A percentile compares a stretch with the other conserved stretches of the same genome.
These are phyloP conservation scores for Cronartium quercuum DNA, from an alignment of 1,284 basidiomycete genomes.

Conservation along the genomic window DNA sequence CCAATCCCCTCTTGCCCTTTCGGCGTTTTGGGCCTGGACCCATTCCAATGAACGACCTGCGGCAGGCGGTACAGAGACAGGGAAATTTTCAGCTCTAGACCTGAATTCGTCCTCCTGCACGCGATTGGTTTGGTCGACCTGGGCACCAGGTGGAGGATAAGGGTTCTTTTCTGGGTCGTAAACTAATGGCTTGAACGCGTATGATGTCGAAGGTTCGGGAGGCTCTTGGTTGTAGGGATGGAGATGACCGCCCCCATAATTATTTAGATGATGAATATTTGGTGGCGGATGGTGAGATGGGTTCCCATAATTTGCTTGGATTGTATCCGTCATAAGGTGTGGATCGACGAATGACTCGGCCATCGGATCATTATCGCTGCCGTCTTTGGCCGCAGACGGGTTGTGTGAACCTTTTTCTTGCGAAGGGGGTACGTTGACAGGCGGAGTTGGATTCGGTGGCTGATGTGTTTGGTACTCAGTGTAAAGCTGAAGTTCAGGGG, in stretches of 20 bases:
- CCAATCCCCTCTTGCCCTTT: not conserved
- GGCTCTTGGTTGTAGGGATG: not conserved
- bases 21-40: not conserved
- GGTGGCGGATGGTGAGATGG: not conserved
- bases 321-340: not conserved
- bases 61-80: not conserved
- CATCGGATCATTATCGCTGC: not conserved
- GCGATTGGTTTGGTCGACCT: not conserved
- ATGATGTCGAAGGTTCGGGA: not conserved
- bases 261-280: no score
- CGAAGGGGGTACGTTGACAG: no score
- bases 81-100: no score
- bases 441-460: not conserved
- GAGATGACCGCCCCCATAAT: no score
- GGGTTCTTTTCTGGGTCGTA: conserved; percentile 32
- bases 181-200: conserved; percentile 8
- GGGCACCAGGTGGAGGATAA: conserved; percentile 18
- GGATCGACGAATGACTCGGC: not conserved
- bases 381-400: no score
- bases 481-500: not conserved
- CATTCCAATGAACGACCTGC: not conserved
- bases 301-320: not conserved
- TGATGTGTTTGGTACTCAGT: not conserved
- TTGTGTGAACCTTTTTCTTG: not conserved
- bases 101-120: no score